Percentiles rank a stretch among this genome's conserved stretches.
phyloP scores from a whole-genome alignment of 495 filamentous ascomycete species.

The Lepraria neglecta region DNA sequence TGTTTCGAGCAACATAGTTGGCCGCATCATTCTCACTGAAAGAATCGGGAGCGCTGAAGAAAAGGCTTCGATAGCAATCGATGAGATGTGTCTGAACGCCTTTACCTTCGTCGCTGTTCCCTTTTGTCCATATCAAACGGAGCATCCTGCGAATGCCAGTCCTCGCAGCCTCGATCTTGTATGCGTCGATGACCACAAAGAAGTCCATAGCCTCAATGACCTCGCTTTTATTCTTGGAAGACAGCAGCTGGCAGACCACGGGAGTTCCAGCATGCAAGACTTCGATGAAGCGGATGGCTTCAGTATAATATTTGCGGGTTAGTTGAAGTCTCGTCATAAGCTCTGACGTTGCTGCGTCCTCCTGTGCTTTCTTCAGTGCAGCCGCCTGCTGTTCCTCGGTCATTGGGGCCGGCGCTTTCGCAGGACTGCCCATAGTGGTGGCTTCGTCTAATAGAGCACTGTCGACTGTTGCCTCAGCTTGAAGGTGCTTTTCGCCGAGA shows the following conservation, averaged over 20 bases:
- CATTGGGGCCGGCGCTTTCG: conserved; percentile 55
- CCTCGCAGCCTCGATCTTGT: conserved; percentile 89
- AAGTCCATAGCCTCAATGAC: conserved; percentile 99
- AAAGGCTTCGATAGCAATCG: conserved; percentile 91
- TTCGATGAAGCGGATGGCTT: conserved; percentile 91
- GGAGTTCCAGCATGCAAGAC: conserved; percentile 77
- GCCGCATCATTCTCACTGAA: conserved; percentile 87
- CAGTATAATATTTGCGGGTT: conserved; percentile 81
- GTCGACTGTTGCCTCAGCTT: conserved; percentile 58
- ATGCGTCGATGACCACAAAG: conserved; percentile 87
- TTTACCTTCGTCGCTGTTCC: conserved; percentile 97
- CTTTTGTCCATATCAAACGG: conserved; percentile 96
- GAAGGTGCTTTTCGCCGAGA: conserved; percentile 54
- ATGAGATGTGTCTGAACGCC: conserved; percentile 95
- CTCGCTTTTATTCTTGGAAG: conserved; percentile 93
- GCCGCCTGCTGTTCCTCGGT: conserved; percentile 51
- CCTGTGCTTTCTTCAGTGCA: conserved; percentile 59
- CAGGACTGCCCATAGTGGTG: conserved; percentile 62
- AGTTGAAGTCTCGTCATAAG: conserved; percentile 77
- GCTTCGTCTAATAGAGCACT: conserved; percentile 79
- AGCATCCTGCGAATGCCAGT: conserved; percentile 89
- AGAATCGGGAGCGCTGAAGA: conserved; percentile 85
- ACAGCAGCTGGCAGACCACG: conserved; percentile 76
- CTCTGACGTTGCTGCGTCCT: conserved; percentile 68
- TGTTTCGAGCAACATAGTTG: conserved; percentile 93